Evolutionary conservation across 768 basidiomycete genomes (phyloP), one percentile per base, ranked within the genome.

Genomic region (Lactarius hengduanensis): DNA sequence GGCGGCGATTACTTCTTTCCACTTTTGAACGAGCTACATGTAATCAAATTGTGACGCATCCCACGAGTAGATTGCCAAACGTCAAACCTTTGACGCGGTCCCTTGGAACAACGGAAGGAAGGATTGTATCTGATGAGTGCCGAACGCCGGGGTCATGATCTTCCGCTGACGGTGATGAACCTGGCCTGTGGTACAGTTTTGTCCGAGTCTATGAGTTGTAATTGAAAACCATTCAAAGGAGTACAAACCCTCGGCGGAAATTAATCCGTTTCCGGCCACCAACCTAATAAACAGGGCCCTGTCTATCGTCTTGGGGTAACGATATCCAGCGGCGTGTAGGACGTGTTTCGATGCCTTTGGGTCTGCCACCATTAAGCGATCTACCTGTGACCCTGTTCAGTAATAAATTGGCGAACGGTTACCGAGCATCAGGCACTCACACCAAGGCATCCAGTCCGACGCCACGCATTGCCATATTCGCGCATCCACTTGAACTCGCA

Each of bases 71-170:
- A n/a, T 20, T 2, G 11, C 8, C 38, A 34, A 54, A 63, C 26
- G 3, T 8, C 62, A 11, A 15, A 72, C 73, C 68, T 72, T 74
- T 13, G 45, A 66, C 26, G 20, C 70, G 1, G 66, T 66, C 11
- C 45, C 18, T 2, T 69, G 68, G 64, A 74, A 74, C 22, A 72
- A 50, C 7, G 73, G 69, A 45, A 73, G 62, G 69, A 70, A 73
- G 18, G 73, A 69, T 53, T 64, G 64, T 28, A 74, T 47, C 34
- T 73, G 72, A 22, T 61, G 50, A 1, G 71, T 66, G 13, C 62
- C 67, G 67, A 74, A 74, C 11, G 73, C 73, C 2, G 73, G 72
- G 28, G 66, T 72, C 72, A 74, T 73, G 47, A 74, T 72, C 65
- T 70, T 74, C 22, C 73, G 63, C 45, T 71, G 68, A 18, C 73